Conservation (phyloP, 176 grass and related monocot species). For the Melocanna baccifera region DNA sequence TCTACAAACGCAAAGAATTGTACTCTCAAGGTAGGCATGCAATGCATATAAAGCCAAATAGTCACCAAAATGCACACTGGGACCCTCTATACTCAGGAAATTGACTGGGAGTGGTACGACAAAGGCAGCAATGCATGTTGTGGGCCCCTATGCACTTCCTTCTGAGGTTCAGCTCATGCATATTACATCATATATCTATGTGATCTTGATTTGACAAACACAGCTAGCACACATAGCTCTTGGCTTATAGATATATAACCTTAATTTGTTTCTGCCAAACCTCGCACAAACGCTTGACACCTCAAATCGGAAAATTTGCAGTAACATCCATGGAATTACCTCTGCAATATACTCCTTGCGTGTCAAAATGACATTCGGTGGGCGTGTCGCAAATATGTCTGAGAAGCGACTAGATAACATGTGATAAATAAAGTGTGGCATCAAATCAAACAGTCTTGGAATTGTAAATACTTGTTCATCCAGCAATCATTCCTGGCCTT, state of each 20-base stretch:
- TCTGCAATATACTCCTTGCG: neutral
- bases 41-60: neutral
- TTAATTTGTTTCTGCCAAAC: neutral
- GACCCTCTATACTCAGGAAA: neutral
- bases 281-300: neutral
- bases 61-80: neutral
- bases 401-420: neutral
- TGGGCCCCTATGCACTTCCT: neutral
- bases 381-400: neutral
- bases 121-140: conserved; percentile 4
- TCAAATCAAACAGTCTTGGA: neutral
- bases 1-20: neutral
- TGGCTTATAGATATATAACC: no score
- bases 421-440: neutral
- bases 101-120: neutral
- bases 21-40: neutral
- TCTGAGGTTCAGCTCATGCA: neutral
- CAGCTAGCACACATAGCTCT: neutral
- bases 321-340: neutral
- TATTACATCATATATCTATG: neutral
- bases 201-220: conserved; percentile 13
- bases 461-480: neutral
- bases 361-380: neutral
- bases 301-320: neutral
- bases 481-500: neutral